Percentiles rank a stretch among this genome's conserved stretches.
Conservation (phyloP, 768 basidiomycete genomes). For the Wakefieldia striispora region DNA sequence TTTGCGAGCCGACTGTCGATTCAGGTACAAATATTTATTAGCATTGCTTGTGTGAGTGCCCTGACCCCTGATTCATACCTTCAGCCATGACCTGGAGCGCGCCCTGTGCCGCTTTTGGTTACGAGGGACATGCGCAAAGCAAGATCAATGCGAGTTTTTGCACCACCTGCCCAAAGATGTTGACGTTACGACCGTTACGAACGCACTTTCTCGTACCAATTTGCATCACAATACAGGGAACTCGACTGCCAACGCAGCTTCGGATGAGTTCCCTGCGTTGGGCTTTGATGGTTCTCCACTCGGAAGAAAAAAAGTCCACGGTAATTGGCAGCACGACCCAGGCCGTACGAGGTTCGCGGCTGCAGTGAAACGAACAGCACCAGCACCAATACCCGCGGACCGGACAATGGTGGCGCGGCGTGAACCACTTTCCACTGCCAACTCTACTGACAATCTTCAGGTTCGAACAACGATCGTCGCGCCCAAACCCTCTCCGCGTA, state of each 20-base stretch:
- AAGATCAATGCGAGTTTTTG: conserved; percentile 94
- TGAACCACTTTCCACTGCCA: conserved; percentile 50
- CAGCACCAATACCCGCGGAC: conserved; percentile 35
- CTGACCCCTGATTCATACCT: conserved; percentile 13
- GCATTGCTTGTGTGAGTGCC: neutral
- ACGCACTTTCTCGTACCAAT: conserved; percentile 65
- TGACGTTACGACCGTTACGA: conserved; percentile 68
- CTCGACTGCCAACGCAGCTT: conserved; percentile 34
- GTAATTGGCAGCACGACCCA: conserved; percentile 63
- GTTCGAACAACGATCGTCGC: conserved; percentile 70
- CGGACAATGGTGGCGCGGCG: conserved; percentile 47
- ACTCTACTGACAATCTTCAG: conserved; percentile 58
- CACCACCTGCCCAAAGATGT: conserved; percentile 88
- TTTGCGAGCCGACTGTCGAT: conserved; percentile 92
- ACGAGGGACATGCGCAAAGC: conserved; percentile 94
- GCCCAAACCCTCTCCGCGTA: conserved; percentile 77
- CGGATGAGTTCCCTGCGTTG: conserved; percentile 72
- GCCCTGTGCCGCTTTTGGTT: conserved; percentile 98
- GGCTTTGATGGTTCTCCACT: conserved; percentile 42
- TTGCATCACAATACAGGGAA: conserved; percentile 44
- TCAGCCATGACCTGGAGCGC: conserved; percentile 90
- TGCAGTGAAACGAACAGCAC: conserved; percentile 72
- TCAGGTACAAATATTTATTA: conserved; percentile 64
- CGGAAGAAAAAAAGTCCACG: conserved; percentile 44
- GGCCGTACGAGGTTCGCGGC: conserved; percentile 87